Base-by-base conservation (phyloP, 2,329 filamentous ascomycete genomes). In the Botryotinia convoluta region DNA sequence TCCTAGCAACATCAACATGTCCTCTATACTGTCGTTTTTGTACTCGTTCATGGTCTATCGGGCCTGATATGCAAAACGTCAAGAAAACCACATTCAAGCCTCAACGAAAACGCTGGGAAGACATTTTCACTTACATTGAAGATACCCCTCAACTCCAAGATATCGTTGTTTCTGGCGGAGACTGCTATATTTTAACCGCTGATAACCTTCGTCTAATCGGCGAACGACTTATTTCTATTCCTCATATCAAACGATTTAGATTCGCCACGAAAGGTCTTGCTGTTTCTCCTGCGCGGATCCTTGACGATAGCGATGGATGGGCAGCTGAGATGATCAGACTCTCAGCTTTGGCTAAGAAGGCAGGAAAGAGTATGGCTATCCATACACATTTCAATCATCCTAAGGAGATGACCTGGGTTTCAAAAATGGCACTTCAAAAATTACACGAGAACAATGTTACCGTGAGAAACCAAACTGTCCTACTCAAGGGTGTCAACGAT, bases 381-480 rank as follows among this genome's bases (percentile, higher is more conserved):
- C 89, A 91, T 78, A 91, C 89, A 0, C 90, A 91, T 77, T 89
- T 91, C 81, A 91, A 91, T 76, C 88, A 90, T 75, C 86, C 88
- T 0, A 84, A 84, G 54, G 89, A 91, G 79, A 86, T 91, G 72
- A 88, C 87, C 6, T 91, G 89, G 88, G 82, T 90, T 39, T 88
- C 87, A 0, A 80, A 84, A 75, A 79, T 81, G 64, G 89, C 89
- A 2, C 84, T 86, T 42, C 85, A 84, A 72, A 84, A 82, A 75
- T 81, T 91, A 14, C 84, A 85, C 75, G 82, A 85, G 73, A 83
- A 84, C 8, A 85, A 85, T 4, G 84, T 91, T 10, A 86, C 83
- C 20, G 86, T 91, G 16, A 84, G 89, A 42, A 91, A 91, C 79
- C 89, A 91, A 81, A 84, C 84, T 9, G 89, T 91, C 0, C 79